These are phyloP conservation scores for Mycosarcoma maydis DNA, from an alignment of 1,284 basidiomycete species.

Conservation along the genomic window DNA sequence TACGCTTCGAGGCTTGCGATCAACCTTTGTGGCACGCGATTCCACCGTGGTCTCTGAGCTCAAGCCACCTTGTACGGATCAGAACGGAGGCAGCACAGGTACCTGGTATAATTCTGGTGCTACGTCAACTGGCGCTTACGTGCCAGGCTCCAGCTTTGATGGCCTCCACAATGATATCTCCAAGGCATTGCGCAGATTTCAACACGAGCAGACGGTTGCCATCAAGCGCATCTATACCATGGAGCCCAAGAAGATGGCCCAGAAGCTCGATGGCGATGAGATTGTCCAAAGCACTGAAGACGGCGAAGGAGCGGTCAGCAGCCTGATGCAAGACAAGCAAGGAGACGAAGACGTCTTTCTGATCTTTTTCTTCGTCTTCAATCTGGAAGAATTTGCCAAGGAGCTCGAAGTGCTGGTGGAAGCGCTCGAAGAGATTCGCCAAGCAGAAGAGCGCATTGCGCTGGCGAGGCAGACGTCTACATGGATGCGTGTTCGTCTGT, in stretches of 20 bases:
- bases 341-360: constrained; percentile 60
- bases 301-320: constrained; percentile 1
- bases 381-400: constrained; percentile 60
- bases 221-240: constrained; percentile 62
- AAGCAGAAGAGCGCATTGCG: constrained; percentile 45
- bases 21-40: constrained; percentile 43
- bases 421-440: constrained; percentile 46
- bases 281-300: not conserved
- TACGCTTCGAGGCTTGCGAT: constrained; percentile 41
- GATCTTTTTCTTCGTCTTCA: constrained; percentile 64
- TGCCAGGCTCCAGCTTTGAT: constrained; percentile 45
- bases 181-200: constrained; percentile 50
- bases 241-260: constrained; percentile 43
- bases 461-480: constrained; percentile 33
- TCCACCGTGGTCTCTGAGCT: constrained; percentile 1
- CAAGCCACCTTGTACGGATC: constrained; percentile 5
- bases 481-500: constrained; percentile 31
- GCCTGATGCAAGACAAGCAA: constrained; percentile 22
- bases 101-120: constrained; percentile 26
- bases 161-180: constrained; percentile 43
- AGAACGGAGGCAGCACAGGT: constrained; percentile 4
- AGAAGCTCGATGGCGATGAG: constrained; percentile 1
- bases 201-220: constrained; percentile 59
- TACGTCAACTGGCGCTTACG: constrained; percentile 14
- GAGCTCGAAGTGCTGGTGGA: constrained; percentile 50